phyloP scores from a whole-genome alignment of 179 eudicot genomes.

The Silene noctiflora region DNA sequence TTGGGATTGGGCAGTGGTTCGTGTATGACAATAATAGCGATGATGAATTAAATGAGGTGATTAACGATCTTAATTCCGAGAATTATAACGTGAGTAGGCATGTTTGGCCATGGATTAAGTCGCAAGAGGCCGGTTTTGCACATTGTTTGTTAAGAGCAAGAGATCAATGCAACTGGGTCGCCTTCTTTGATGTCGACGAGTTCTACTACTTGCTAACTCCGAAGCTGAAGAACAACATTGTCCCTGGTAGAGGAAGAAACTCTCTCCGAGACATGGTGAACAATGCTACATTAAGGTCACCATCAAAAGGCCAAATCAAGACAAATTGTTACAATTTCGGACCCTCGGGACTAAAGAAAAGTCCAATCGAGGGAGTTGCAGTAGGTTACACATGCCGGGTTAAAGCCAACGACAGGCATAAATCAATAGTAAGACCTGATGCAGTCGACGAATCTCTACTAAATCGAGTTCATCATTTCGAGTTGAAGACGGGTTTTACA shows the following conservation, averaged over 20 bases:
- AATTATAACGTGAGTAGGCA: slow-evolving; percentile 61
- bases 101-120: slow-evolving; percentile 86
- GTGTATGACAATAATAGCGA: slow-evolving; percentile 78
- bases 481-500: slow-evolving; percentile 39
- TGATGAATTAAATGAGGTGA: slow-evolving; percentile 42
- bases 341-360: slow-evolving; percentile 52
- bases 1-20: slow-evolving; percentile 82
- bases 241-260: slow-evolving; percentile 33
- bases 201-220: slow-evolving; percentile 56
- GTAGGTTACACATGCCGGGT: slow-evolving; percentile 73
- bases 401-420: slow-evolving; percentile 65
- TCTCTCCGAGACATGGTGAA: slow-evolving; percentile 46
- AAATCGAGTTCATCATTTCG: slow-evolving; percentile 75
- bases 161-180: slow-evolving; percentile 66
- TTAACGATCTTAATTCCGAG: slow-evolving; percentile 43
- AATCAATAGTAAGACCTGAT: slow-evolving; percentile 62
- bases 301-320: slow-evolving; percentile 50
- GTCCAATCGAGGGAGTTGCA: slow-evolving; percentile 47
- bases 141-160: slow-evolving; percentile 68
- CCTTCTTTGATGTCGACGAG: slow-evolving; percentile 83
- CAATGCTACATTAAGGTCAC: slow-evolving; percentile 31
- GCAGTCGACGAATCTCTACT: slow-evolving; percentile 50
- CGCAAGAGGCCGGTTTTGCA: slow-evolving; percentile 88
- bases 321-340: slow-evolving; percentile 67
- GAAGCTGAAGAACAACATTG: not conserved